phyloP scores from a whole-genome alignment of 179 eudicot genomes.

The Silene coronaria region DNA sequence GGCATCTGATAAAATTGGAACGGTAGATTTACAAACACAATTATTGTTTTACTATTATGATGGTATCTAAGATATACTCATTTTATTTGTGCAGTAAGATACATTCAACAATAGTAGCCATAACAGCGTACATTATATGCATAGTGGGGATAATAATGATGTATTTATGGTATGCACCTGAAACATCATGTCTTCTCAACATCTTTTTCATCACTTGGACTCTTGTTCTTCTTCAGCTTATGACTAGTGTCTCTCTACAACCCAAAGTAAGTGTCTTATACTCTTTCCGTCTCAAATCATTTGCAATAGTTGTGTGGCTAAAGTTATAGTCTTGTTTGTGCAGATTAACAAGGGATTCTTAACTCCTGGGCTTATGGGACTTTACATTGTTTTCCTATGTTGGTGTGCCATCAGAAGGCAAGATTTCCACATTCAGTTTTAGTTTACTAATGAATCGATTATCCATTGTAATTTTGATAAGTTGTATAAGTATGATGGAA shows the following conservation, averaged over 20 bases:
- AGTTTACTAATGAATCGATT: neutral
- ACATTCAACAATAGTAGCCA: constrained; percentile 48
- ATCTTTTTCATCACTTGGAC: constrained; percentile 77
- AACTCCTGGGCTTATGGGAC: constrained; percentile 74
- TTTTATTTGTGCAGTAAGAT: constrained; percentile 44
- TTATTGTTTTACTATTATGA: neutral
- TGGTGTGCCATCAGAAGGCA: constrained; percentile 81
- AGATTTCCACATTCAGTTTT: neutral
- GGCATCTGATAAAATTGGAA: neutral
- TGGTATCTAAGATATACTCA: constrained; percentile 7
- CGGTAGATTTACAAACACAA: neutral
- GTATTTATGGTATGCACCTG: constrained; percentile 79
- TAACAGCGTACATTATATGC: constrained; percentile 50
- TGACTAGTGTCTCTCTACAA: constrained; percentile 75
- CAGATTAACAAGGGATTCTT: constrained; percentile 61
- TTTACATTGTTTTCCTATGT: constrained; percentile 66
- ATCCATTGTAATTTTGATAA: neutral
- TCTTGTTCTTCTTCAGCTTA: constrained; percentile 64
- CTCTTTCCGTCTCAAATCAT: neutral
- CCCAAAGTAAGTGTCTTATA: constrained; percentile 46
- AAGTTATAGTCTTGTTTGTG: constrained; percentile 11
- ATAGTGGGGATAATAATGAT: constrained; percentile 59
- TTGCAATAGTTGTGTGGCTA: neutral
- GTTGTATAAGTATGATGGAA: neutral
- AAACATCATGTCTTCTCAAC: constrained; percentile 62